Evolutionary conservation across 768 basidiomycete species (phyloP).

Genomic region (Lepiota subincarnata): DNA sequence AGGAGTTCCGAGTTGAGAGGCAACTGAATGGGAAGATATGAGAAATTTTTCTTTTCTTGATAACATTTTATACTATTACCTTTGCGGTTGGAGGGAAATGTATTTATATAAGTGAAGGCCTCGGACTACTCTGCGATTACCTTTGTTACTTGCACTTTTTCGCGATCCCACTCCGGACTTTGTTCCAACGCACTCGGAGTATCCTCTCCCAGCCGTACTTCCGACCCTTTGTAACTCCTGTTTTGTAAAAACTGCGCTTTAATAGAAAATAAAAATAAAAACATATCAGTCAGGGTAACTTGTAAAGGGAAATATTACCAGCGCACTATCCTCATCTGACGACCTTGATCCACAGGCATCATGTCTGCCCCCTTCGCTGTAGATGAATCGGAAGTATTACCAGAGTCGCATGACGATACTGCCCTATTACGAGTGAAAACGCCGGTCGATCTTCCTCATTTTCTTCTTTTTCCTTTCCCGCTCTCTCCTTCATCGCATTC

Average conservation of each 20-base stretch:
- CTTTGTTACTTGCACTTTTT: too few species aligned
- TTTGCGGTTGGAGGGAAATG: too few species aligned
- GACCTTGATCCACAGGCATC: constrained; percentile 60
- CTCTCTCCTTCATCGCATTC: constrained; percentile 37
- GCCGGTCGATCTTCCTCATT: constrained; percentile 69
- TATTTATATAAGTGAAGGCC: too few species aligned
- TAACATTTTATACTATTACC: too few species aligned
- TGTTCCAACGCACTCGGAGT: constrained; percentile 80
- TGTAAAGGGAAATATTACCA: constrained; percentile 34
- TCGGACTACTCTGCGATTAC: too few species aligned
- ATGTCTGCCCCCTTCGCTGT: too few species aligned
- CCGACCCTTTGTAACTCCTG: constrained; percentile 79
- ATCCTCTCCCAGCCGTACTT: constrained; percentile 72
- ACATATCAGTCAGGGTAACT: constrained; percentile 11
- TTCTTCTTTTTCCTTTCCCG: constrained; percentile 16
- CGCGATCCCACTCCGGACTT: constrained; percentile 86
- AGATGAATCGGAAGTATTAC: too few species aligned
- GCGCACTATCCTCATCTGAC: constrained; percentile 53
- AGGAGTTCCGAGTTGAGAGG: too few species aligned
- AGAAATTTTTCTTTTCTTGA: too few species aligned
- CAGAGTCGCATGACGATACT: constrained; percentile 78
- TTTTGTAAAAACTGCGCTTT: constrained; percentile 67
- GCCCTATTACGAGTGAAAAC: constrained; percentile 86
- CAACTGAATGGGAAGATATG: too few species aligned
- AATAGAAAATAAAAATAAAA: not conserved